Base-by-base conservation (phyloP, 495 filamentous ascomycete species). In the Entonaema liquescens region DNA sequence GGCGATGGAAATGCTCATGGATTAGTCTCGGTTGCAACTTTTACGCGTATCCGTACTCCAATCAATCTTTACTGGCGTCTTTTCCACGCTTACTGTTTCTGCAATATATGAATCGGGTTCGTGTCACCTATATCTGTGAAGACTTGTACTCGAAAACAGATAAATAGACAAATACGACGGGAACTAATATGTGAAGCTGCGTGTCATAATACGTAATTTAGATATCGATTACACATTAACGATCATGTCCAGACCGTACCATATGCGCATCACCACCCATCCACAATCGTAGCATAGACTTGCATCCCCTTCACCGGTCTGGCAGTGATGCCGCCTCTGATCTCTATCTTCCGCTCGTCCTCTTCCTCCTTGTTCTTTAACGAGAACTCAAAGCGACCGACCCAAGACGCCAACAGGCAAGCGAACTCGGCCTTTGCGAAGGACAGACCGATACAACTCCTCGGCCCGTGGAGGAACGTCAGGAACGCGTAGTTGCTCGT, bases 351-450 rank as follows among this genome's bases (percentile, higher is more conserved):
- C 26, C 77, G 81, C 78, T 87, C 84, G 62, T 84, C 83, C 74
- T 64, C 59, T 70, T 81, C 78, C 64, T 89, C 81, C 54, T 85
- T 82, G 68, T 92, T 84, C 49, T 85, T 77, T 36, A 92, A 69
- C 78, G 87, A 84, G 71, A 93, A 87, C 70, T 89, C 83, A 70
- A 90, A 96, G 42, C 86, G 83, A 13, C 93, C 93, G 19, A 95
- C 88, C 80, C 89, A 84, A 3, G 86, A 85, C 57, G 93, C 94
- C 54, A 99, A 66, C 70, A 97, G 79, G 74, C 89, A 93, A 7
- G 91, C 92, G 77, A 96, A 92, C 83, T 98, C 95, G 0, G 88
- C 83, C 78, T 89, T 91, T 0, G 94, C 91, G 80, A 99, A 99
- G 2, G 84, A 83, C 77, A 83, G 81, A 5, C 89, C 89, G 56